Conservation (phyloP, 805 yeast genomes). For the Candida tallmaniae region DNA sequence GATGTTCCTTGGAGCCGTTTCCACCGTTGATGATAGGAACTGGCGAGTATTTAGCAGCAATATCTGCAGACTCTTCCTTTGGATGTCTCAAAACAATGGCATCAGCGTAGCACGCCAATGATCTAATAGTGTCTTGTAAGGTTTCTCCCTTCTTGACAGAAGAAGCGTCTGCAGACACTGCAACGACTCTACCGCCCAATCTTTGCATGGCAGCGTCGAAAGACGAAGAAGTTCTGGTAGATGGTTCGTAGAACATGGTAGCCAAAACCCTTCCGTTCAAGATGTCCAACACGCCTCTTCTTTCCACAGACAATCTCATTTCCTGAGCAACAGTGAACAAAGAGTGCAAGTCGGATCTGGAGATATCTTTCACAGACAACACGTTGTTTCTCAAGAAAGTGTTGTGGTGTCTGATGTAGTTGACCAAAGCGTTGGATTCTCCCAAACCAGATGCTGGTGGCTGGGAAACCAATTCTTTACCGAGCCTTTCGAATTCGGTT, state of each 20-base stretch:
- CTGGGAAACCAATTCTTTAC: slow-evolving; percentile 67
- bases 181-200: slow-evolving; percentile 94
- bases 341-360: slow-evolving; percentile 85
- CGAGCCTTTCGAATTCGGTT: slow-evolving; percentile 43
- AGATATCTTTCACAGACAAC: slow-evolving; percentile 81
- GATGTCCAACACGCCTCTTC: slow-evolving; percentile 89
- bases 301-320: slow-evolving; percentile 93
- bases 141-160: slow-evolving; percentile 98
- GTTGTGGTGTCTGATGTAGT: slow-evolving; percentile 75
- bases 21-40: slow-evolving; percentile 98
- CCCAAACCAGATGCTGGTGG: slow-evolving; percentile 68
- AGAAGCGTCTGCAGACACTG: slow-evolving; percentile 81
- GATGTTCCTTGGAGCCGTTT: slow-evolving; percentile 97
- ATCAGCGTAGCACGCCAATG: slow-evolving; percentile 93
- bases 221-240: slow-evolving; percentile 94
- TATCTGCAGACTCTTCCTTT: slow-evolving; percentile 81
- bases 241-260: slow-evolving; percentile 96
- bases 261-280: slow-evolving; percentile 88
- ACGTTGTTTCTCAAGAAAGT: slow-evolving; percentile 88
- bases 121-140: slow-evolving; percentile 91
- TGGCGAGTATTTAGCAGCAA: slow-evolving; percentile 95
- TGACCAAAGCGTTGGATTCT: slow-evolving; percentile 75
- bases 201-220: slow-evolving; percentile 99
- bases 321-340: slow-evolving; percentile 97
- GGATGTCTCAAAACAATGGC: slow-evolving; percentile 98